Evolutionary conservation across 345 rosid genomes (phyloP).

Genomic region (Schrenkiella parvula): DNA sequence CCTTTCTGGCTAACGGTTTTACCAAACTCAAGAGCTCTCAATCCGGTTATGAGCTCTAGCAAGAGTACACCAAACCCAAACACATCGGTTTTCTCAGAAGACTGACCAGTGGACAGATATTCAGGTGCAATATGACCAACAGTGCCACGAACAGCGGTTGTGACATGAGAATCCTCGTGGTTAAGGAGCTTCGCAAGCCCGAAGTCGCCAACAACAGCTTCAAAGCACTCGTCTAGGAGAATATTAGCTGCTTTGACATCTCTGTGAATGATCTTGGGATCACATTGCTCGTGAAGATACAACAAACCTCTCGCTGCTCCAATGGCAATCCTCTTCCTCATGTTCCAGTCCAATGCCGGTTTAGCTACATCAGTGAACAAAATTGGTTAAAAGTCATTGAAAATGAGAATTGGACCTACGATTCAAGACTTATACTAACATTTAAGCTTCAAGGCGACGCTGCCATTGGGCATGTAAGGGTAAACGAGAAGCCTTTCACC

Average conservation of each 20-base stretch:
- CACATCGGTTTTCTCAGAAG: constrained; percentile 94
- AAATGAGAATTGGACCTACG: not conserved
- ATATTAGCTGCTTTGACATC: constrained; percentile 95
- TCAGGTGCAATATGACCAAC: constrained; percentile 96
- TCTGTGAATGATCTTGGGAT: constrained; percentile 90
- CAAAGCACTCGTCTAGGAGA: constrained; percentile 75
- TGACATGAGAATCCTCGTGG: constrained; percentile 88
- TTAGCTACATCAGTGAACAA: constrained; percentile 42
- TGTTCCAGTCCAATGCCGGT: constrained; percentile 83
- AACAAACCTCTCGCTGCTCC: constrained; percentile 93
- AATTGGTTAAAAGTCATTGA: not conserved
- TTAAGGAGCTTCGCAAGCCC: constrained; percentile 94
- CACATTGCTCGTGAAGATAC: constrained; percentile 90
- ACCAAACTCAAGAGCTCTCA: constrained; percentile 88
- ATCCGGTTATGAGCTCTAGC: constrained; percentile 84
- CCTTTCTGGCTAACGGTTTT: constrained; percentile 79
- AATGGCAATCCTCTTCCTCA: constrained; percentile 84
- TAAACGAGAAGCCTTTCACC: constrained; percentile 81
- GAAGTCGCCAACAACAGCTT: constrained; percentile 91
- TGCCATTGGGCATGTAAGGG: constrained; percentile 94
- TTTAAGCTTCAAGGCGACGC: constrained; percentile 89
- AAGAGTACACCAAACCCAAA: constrained; percentile 92
- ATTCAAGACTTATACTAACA: constrained; percentile 42
- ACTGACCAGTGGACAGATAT: constrained; percentile 92
- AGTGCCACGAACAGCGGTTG: constrained; percentile 94